Evolutionary conservation across 345 rosid species (phyloP), one percentile per base, ranked within the genome.

Genomic region (Eucalyptus erythrocorys): DNA sequence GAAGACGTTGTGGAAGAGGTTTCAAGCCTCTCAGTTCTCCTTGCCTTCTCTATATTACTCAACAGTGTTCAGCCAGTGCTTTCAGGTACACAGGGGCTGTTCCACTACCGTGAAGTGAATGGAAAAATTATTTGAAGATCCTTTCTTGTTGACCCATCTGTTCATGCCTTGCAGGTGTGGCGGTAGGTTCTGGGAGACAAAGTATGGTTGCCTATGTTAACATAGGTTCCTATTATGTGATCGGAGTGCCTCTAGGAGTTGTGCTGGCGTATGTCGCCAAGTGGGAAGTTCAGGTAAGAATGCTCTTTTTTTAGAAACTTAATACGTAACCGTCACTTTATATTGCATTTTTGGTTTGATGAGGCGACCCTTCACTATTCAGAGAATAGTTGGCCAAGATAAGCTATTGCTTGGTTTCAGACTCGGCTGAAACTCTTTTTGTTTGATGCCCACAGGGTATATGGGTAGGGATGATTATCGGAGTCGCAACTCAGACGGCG

Each of bases 391-490:
- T 66, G 76, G 76, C 79, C 79, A 66, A 66, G 79, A 66, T 66
- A 66, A 49, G 9, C 15, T 47, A 15, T 22, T 48, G 37, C 42
- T 49, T 13, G 64, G 43, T 37, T 49, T 16, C 32, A 17, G 71
- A 48, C 43, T n/a, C 49, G 7, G 48, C 82, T 45, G 16, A 86
- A 37, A 42, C 47, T 32, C 26, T 50, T 24, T 15, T 43, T 48
- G 76, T 49, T 42, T 59, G 10, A 32, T 79, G 30, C 27, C 79
- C 48, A 43, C 66, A 92, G 95, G 95, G 95, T 26, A 90, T 94
- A 13, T 92, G 93, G 94, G 89, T 91, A 27, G 94, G 94, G 66
- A 88, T 94, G 93, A 59, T 92, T 45, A 53, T 85, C 30, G 93
- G 94, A 82, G 91, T 93, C 21, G 91, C 86, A 87, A 42, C 91